Base-by-base conservation (phyloP, 306 rosid species). In the Vicia faba region DNA sequence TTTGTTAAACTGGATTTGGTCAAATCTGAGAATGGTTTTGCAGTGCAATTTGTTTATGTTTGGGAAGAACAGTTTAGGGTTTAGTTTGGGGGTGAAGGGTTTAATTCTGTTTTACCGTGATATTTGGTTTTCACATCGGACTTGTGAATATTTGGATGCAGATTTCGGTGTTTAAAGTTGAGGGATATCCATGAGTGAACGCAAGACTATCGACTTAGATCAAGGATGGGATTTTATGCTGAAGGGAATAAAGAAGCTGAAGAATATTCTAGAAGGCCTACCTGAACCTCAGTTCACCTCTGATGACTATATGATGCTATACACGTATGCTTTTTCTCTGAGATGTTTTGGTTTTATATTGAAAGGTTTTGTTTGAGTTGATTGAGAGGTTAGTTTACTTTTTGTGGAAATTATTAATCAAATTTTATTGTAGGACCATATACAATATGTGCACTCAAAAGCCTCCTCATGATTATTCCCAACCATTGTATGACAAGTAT, bases 401-500 rank as follows among this genome's bases (percentile, higher is more conserved):
- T 56, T 46, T 55, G 8, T 19, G 44, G 4, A 33, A 14, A 13
- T 51, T 57, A 4, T 14, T 43, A 69, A 75, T 79, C 76, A 39
- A 71, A 43, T 77, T 46, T 10, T 26, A 13, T 70, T 67, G 75
- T 80, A 88, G 95, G 75, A 85, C 91, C 45, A 85, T 88, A 76
- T 88, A 85, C 29, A 85, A 85, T 54, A 88, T 88, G 95, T 88
- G 95, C 64, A 88, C 95, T 4, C 95, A 88, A 19, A 88, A 88
- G 83, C 86, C 89, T 44, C 95, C 95, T 12, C 83, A 83, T 69
- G 95, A 85, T 66, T 85, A 81, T 73, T 88, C 91, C 28, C 95
- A 88, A 66, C 89, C 86, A 39, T 73, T 88, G 44, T 88, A 88
- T 75, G 95, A 85, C 75, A 88, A 83, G 72, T 88, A 88, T 40